Percentiles rank a stretch among this genome's conserved stretches.
These are phyloP conservation scores for Penicillium sp. DNA, from an alignment of 2,329 filamentous ascomycete species.

Conservation along the genomic window DNA sequence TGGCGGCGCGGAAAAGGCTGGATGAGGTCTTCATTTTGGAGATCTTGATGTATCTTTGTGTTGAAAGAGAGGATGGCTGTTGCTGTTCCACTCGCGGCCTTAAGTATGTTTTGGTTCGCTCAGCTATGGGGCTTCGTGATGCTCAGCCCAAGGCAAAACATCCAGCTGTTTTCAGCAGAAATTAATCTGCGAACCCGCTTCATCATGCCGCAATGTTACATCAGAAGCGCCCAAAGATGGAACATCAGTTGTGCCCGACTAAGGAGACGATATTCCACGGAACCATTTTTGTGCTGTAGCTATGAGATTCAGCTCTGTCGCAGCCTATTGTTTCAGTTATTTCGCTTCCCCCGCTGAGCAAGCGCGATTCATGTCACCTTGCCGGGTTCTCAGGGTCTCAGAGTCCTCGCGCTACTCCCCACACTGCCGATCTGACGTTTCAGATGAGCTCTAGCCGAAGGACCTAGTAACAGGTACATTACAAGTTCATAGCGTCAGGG, in stretches of 20 bases:
- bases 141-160: slow-evolving; percentile 7
- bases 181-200: no score
- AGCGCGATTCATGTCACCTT: not conserved
- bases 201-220: no score
- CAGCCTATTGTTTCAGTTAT: not conserved
- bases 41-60: not conserved
- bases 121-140: not conserved
- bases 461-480: slow-evolving; percentile 3
- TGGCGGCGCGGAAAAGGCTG: slow-evolving; percentile 4
- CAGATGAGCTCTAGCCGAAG: not conserved
- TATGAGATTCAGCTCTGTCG: no score
- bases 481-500: not conserved
- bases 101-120: not conserved
- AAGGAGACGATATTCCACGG: not conserved
- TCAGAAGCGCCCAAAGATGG: no score
- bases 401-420: not conserved
- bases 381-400: not conserved
- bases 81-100: not conserved
- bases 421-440: slow-evolving; percentile 13
- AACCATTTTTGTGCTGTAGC: not conserved
- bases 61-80: not conserved
- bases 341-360: not conserved
- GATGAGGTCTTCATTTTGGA: slow-evolving; percentile 15
- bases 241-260: no score
- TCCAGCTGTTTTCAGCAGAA: slow-evolving; percentile 8